These are phyloP conservation scores for Glutinoglossum americanum DNA, from an alignment of 495 filamentous ascomycete genomes.

Conservation along the genomic window DNA sequence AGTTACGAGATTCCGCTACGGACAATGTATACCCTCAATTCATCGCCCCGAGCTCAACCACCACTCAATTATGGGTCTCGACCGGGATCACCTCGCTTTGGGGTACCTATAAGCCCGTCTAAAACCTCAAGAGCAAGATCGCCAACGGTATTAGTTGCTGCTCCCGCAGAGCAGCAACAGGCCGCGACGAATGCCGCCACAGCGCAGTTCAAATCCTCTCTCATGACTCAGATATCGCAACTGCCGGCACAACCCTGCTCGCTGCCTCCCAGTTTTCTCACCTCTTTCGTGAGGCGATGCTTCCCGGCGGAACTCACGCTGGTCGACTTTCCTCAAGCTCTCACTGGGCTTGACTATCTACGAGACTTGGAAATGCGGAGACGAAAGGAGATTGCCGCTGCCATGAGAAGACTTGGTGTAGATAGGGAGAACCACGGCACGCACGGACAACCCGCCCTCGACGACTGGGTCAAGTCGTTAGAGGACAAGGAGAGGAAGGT, in stretches of 20 bases:
- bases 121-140: constrained; percentile 11
- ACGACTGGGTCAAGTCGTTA: constrained; percentile 31
- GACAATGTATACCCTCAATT: constrained; percentile 56
- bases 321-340: constrained; percentile 51
- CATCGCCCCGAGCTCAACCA: constrained; percentile 23
- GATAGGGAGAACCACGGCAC: constrained; percentile 7
- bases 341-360: constrained; percentile 51
- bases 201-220: constrained; percentile 36
- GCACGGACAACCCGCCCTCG: constrained; percentile 28
- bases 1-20: constrained; percentile 52
- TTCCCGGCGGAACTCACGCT: constrained; percentile 33
- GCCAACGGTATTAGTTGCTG: constrained; percentile 18
- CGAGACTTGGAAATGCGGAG: constrained; percentile 44
- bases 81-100: constrained; percentile 11
- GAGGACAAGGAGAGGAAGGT: constrained; percentile 32
- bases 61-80: constrained; percentile 3
- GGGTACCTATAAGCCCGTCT: constrained; percentile 5
- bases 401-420: constrained; percentile 24
- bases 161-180: constrained; percentile 18
- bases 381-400: constrained; percentile 32
- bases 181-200: constrained; percentile 23
- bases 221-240: constrained; percentile 41
- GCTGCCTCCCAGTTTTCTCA: constrained; percentile 44
- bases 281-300: constrained; percentile 38
- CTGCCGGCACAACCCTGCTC: constrained; percentile 41